Evolutionary conservation across 2,329 filamentous ascomycete species (phyloP).

Genomic region (Pestalotiopsis sp.): DNA sequence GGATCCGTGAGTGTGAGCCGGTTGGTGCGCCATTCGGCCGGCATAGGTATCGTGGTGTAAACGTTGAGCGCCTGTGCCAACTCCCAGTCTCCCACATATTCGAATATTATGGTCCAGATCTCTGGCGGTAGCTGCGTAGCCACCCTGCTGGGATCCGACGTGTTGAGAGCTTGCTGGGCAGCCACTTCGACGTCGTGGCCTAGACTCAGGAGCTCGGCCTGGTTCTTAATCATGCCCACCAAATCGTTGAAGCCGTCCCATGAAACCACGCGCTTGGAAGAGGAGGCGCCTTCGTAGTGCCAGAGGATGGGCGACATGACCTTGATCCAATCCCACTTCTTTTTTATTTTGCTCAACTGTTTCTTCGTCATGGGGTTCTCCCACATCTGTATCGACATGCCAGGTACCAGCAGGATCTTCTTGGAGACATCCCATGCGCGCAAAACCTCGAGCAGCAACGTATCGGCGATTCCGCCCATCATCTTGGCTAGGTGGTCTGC

Average conservation of each 20-base stretch:
- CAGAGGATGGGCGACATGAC: constrained; percentile 82
- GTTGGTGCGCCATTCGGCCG: constrained; percentile 46
- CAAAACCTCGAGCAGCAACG: constrained; percentile 77
- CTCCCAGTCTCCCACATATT: constrained; percentile 88
- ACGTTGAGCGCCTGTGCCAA: constrained; percentile 79
- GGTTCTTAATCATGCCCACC: constrained; percentile 75
- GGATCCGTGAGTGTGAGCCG: constrained; percentile 52
- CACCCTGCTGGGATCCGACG: constrained; percentile 38
- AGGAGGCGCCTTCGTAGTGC: constrained; percentile 64
- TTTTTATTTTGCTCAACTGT: constrained; percentile 80
- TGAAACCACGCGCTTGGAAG: constrained; percentile 55
- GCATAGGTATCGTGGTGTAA: constrained; percentile 76
- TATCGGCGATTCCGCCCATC: constrained; percentile 82
- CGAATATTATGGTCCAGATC: constrained; percentile 87
- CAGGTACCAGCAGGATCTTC: constrained; percentile 81
- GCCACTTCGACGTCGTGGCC: constrained; percentile 70
- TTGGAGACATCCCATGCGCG: constrained; percentile 88
- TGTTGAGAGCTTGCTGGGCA: constrained; percentile 43
- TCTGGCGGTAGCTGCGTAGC: constrained; percentile 71
- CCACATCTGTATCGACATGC: constrained; percentile 90
- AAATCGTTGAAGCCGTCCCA: constrained; percentile 73
- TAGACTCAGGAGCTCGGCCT: constrained; percentile 74
- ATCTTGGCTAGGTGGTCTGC: constrained; percentile 85
- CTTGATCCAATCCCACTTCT: constrained; percentile 86
- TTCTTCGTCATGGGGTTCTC: constrained; percentile 87